phyloP scores from a whole-genome alignment of 2,329 filamentous ascomycete species.

The Phaeosphaeria sp. region DNA sequence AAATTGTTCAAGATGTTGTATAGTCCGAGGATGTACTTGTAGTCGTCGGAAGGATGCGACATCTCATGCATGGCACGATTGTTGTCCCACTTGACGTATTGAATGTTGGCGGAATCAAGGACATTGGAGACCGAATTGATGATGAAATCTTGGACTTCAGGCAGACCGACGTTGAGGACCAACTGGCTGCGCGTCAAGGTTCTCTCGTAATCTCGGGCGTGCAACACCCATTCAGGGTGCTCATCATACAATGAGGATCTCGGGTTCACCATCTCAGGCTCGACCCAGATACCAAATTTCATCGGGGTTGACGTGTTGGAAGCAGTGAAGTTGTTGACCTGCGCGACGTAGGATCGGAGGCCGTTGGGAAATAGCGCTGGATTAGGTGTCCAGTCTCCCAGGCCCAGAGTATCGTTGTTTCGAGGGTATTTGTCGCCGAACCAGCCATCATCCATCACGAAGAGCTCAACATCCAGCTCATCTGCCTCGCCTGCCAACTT shows the following conservation, averaged over 20 bases:
- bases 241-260: slow-evolving; percentile 66
- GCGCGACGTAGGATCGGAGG: slow-evolving; percentile 58
- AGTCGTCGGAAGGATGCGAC: slow-evolving; percentile 60
- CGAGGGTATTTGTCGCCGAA: slow-evolving; percentile 70
- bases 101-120: slow-evolving; percentile 61
- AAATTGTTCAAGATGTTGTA: slow-evolving; percentile 68
- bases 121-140: slow-evolving; percentile 63
- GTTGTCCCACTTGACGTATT: slow-evolving; percentile 73
- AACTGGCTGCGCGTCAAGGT: slow-evolving; percentile 65
- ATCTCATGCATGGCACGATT: slow-evolving; percentile 70
- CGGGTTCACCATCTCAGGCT: slow-evolving; percentile 72
- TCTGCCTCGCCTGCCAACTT: slow-evolving; percentile 64
- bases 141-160: slow-evolving; percentile 69
- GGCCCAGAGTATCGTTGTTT: slow-evolving; percentile 62
- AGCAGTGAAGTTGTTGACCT: slow-evolving; percentile 59
- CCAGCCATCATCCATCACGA: slow-evolving; percentile 73
- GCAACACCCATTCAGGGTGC: slow-evolving; percentile 70
- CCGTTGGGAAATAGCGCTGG: slow-evolving; percentile 66
- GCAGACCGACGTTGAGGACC: slow-evolving; percentile 66
- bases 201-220: slow-evolving; percentile 63
- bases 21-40: slow-evolving; percentile 69
- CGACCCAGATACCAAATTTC: slow-evolving; percentile 71
- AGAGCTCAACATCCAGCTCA: slow-evolving; percentile 66
- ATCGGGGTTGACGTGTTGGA: slow-evolving; percentile 58
- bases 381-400: slow-evolving; percentile 70